A percentile compares a stretch with the other conserved stretches of the same genome.
These are phyloP conservation scores for Aspergillus pseudonomiae DNA, from an alignment of 2,329 filamentous ascomycete species.

Conservation along the genomic window DNA sequence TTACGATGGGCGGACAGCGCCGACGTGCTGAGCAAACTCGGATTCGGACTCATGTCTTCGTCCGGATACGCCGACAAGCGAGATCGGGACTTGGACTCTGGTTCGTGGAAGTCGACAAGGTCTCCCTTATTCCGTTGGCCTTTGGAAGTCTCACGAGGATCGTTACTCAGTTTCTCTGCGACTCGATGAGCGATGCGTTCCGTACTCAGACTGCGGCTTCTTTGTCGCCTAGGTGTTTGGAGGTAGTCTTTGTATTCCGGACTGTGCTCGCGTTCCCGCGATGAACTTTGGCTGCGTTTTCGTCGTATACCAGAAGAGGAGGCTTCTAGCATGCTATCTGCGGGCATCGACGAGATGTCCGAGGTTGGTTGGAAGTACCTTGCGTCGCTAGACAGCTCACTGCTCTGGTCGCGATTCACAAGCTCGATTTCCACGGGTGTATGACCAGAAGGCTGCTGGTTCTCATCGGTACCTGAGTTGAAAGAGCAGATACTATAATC, in stretches of 20 bases:
- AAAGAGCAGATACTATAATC: slow-evolving; percentile 71
- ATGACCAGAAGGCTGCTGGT: slow-evolving; percentile 68
- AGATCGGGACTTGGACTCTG: slow-evolving; percentile 51
- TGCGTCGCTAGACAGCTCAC: slow-evolving; percentile 68
- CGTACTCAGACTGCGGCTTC: slow-evolving; percentile 66
- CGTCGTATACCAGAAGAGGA: slow-evolving; percentile 50
- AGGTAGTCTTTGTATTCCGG: slow-evolving; percentile 51
- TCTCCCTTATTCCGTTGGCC: slow-evolving; percentile 50
- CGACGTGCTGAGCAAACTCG: slow-evolving; percentile 62
- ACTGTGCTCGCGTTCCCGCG: slow-evolving; percentile 38
- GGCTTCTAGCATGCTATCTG: slow-evolving; percentile 70
- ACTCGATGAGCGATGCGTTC: slow-evolving; percentile 70
- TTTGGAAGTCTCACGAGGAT: slow-evolving; percentile 50
- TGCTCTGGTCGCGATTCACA: slow-evolving; percentile 63
- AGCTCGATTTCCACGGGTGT: slow-evolving; percentile 90
- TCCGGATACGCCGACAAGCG: slow-evolving; percentile 57
- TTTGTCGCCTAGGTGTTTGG: slow-evolving; percentile 60
- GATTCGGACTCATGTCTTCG: slow-evolving; percentile 60
- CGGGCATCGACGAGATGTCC: slow-evolving; percentile 81
- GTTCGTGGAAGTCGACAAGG: slow-evolving; percentile 49
- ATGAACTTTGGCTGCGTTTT: slow-evolving; percentile 55
- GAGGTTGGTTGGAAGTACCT: slow-evolving; percentile 71
- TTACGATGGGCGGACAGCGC: slow-evolving; percentile 57
- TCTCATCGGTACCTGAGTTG: slow-evolving; percentile 77
- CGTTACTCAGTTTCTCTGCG: slow-evolving; percentile 65